phyloP scores from a whole-genome alignment of 1,284 basidiomycete species.

The Phlebopus sp. region DNA sequence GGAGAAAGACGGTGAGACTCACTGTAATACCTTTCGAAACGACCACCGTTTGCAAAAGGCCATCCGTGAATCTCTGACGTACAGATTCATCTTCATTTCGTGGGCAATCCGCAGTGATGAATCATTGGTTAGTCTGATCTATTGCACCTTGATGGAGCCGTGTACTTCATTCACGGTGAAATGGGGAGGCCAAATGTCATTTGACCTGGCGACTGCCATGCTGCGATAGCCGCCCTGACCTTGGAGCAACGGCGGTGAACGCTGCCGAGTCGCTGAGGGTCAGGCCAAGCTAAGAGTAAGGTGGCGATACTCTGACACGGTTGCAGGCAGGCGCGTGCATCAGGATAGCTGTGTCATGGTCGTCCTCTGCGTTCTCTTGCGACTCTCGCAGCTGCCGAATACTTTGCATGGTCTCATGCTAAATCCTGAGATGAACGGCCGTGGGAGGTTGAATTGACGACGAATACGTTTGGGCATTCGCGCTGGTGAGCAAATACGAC shows the following conservation, averaged over 20 bases:
- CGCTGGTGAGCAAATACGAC: conserved; percentile 1
- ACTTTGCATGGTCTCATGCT: background rate
- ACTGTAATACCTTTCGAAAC: too few species aligned
- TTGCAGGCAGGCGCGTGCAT: conserved; percentile 25
- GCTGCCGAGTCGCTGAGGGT: conserved; percentile 21
- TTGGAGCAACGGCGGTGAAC: conserved; percentile 1
- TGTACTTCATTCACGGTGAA: background rate
- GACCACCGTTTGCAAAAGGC: too few species aligned
- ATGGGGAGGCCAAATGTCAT: background rate
- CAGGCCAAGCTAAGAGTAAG: conserved; percentile 3
- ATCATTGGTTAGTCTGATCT: background rate
- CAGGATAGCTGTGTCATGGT: conserved; percentile 4
- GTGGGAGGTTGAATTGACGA: conserved; percentile 2
- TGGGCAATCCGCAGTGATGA: background rate
- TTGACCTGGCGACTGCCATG: conserved; percentile 1
- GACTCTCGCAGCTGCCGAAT: background rate
- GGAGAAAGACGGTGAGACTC: too few species aligned
- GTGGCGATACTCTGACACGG: background rate
- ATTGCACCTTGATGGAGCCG: background rate
- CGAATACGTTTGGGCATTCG: background rate
- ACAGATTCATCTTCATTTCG: background rate
- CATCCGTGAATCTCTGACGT: background rate
- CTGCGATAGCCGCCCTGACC: conserved; percentile 4
- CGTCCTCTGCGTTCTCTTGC: conserved; percentile 1
- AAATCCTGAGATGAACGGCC: background rate